phyloP scores from a whole-genome alignment of 257 asterid species.

The Jacaranda copaia region DNA sequence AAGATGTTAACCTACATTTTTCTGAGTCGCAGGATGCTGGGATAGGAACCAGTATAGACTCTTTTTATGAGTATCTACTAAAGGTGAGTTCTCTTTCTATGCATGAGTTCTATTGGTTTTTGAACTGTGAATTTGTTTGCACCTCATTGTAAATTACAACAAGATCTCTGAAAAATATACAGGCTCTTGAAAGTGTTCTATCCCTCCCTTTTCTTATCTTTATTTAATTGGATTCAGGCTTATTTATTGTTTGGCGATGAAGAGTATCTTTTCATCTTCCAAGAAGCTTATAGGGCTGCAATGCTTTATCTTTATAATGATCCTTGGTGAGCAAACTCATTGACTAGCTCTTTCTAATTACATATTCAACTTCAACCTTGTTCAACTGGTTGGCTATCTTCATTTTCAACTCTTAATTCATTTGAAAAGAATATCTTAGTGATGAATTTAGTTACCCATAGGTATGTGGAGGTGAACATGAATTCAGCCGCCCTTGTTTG shows the following conservation, averaged over 20 bases:
- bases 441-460: conserved; percentile 37
- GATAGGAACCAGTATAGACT: conserved; percentile 98
- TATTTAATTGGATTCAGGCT: conserved; percentile 62
- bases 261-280: conserved; percentile 93
- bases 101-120: neutral
- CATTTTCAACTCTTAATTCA: conserved; percentile 19
- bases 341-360: conserved; percentile 19
- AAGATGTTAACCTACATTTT: conserved; percentile 40
- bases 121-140: conserved; percentile 2
- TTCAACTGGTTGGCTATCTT: conserved; percentile 3
- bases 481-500: conserved; percentile 97
- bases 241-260: conserved; percentile 93
- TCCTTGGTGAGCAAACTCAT: conserved; percentile 75
- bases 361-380: conserved; percentile 28
- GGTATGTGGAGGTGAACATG: conserved; percentile 99
- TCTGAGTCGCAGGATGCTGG: conserved; percentile 91
- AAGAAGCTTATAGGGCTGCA: conserved; percentile 95
- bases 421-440: conserved; percentile 10
- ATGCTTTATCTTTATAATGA: conserved; percentile 88
- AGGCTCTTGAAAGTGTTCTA: conserved; percentile 7
- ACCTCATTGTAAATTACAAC: neutral
- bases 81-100: conserved; percentile 65
- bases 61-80: conserved; percentile 93
- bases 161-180: neutral
- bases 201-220: conserved; percentile 23